Percentiles rank a stretch among this genome's conserved stretches.
phyloP scores from a whole-genome alignment of 2,329 filamentous ascomycete species.

The Penicillium sp. region DNA sequence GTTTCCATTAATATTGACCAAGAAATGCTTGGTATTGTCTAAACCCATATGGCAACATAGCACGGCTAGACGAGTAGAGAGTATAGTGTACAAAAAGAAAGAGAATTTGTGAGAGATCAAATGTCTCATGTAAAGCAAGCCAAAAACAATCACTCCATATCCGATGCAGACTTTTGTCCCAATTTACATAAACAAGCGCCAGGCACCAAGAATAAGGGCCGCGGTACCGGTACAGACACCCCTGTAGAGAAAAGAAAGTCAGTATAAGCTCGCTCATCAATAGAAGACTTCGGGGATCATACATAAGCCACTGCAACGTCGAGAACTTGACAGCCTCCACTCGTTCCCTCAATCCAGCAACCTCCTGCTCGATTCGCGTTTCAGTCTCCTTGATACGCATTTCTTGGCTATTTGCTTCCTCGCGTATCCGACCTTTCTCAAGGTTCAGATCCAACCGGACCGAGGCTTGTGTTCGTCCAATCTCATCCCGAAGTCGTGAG shows the following conservation, averaged over 20 bases:
- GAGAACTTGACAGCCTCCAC: constrained; percentile 97
- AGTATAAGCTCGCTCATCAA: constrained; percentile 20
- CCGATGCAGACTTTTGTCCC: constrained; percentile 18
- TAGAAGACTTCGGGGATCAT: constrained; percentile 48
- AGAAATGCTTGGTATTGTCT: constrained; percentile 1
- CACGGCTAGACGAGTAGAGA: constrained; percentile 9
- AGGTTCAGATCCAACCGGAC: constrained; percentile 91
- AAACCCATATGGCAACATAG: background rate
- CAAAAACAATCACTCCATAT: constrained; percentile 20
- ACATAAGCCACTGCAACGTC: constrained; percentile 97
- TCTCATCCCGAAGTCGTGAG: constrained; percentile 85
- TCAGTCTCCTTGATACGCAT: constrained; percentile 99
- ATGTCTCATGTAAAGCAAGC: constrained; percentile 7
- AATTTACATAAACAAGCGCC: constrained; percentile 62
- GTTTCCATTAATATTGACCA: background rate
- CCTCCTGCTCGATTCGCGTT: constrained; percentile 97
- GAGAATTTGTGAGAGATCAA: constrained; percentile 1
- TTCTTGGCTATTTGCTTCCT: constrained; percentile 95
- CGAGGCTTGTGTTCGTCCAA: constrained; percentile 88
- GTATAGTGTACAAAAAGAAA: constrained; percentile 17
- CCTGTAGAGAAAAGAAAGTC: constrained; percentile 40
- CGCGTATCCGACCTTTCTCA: constrained; percentile 92
- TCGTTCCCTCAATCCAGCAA: constrained; percentile 83
- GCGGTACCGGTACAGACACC: constrained; percentile 67
- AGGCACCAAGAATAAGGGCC: constrained; percentile 66